Base-by-base conservation (phyloP, 139 green algal species). In the Chlamydomonas schloesseri region DNA sequence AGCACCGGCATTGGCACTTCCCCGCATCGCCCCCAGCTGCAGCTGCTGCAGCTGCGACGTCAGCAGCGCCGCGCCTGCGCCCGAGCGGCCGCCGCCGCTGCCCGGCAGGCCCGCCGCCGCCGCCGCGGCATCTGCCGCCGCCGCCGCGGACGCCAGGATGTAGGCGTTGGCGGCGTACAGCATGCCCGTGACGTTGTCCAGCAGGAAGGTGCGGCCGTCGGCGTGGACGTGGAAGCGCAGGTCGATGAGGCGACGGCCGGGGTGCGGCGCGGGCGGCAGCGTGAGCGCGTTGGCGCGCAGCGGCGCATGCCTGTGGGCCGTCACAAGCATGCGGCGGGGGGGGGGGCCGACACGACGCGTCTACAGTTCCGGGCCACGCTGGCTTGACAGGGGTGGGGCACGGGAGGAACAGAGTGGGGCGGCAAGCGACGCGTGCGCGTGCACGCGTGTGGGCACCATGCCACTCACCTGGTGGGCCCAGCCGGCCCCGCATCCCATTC, bases 101-200 rank as follows among this genome's bases (percentile, higher is more conserved):
- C 42, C 42, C 6, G 42, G 42, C 42, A 50, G 42, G 42, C 42
- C 42, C 42, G 28, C 60, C 31, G 28, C 60, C 24, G 60, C 76
- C 34, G 28, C 76, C 18, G 60, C 76, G 28, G 34, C 23, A 1
- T 18, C 60, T 0, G 24, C 76, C 36, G 76, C 21, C 68, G 33
- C 68, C 68, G 33, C 68, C 33, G 68, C 34, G 20, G 42, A 62
- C 29, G 78, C 78, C 29, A 84, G 78, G 37, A 84, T 74, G 78
- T 84, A 70, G 50, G 80, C 50, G 50, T 68, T 47, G 8, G 80
- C 67, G 50, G 62, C 50, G 80, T 86, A 86, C 68, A 86, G 67
- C 68, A 86, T 33, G 34, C 80, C 80, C 58, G 80, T 86, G 67
- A 70, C 50, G 47, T 5, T 1, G 24, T 86, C 80, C 67, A 86